Percentiles rank a stretch among this genome's conserved stretches.
phyloP scores from a whole-genome alignment of 108 stramenopile species.

The Cyclotella sp. region DNA sequence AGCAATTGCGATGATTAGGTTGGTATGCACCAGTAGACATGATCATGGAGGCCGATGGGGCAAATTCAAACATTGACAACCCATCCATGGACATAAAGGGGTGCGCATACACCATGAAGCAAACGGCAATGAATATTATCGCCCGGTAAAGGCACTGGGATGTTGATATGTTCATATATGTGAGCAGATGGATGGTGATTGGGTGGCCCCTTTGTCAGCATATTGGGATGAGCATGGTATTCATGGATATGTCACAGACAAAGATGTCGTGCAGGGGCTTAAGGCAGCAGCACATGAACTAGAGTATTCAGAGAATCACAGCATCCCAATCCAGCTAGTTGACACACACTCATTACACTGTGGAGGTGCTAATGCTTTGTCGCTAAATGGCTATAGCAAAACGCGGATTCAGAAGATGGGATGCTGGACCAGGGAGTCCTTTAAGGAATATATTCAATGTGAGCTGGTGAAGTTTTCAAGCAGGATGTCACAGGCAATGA shows the following conservation, averaged over 20 bases:
- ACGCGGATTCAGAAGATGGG: too few species aligned
- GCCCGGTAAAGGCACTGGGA: constrained; percentile 13
- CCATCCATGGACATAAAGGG: too few species aligned
- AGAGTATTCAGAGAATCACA: not conserved
- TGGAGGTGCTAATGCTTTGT: constrained; percentile 19
- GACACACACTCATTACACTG: constrained; percentile 10
- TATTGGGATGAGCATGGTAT: not conserved
- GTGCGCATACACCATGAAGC: too few species aligned
- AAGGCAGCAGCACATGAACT: not conserved
- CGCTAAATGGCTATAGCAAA: too few species aligned
- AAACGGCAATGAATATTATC: not conserved
- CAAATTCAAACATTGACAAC: constrained; percentile 10
- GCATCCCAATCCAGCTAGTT: constrained; percentile 1
- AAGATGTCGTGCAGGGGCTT: not conserved
- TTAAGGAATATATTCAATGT: too few species aligned
- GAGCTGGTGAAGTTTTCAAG: too few species aligned
- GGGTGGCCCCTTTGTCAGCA: not conserved
- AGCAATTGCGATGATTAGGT: not conserved
- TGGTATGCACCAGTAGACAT: not conserved
- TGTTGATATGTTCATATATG: not conserved
- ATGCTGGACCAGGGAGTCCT: too few species aligned
- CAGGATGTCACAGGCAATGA: too few species aligned
- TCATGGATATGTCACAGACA: too few species aligned
- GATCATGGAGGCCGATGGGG: not conserved
- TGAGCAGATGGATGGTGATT: not conserved